These are phyloP conservation scores for Balansia obtecta DNA, from an alignment of 2,329 filamentous ascomycete species.

Conservation along the genomic window DNA sequence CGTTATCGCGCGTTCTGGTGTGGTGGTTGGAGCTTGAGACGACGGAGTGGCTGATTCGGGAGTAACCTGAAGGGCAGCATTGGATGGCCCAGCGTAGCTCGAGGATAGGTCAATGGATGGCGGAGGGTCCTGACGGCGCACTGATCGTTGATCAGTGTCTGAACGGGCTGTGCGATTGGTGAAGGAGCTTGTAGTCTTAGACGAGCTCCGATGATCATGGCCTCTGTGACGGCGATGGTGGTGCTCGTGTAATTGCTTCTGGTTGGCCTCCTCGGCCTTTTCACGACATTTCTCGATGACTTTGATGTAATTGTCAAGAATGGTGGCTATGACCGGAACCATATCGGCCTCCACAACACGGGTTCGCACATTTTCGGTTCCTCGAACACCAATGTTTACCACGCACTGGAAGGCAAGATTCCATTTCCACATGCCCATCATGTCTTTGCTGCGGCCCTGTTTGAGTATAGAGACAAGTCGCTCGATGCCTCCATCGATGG, in stretches of 20 bases:
- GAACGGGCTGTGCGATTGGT: slow-evolving; percentile 39
- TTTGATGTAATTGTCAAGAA: slow-evolving; percentile 96
- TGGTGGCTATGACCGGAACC: slow-evolving; percentile 96
- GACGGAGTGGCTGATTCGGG: slow-evolving; percentile 13
- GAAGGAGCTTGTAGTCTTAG: slow-evolving; percentile 38
- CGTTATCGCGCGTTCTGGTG: slow-evolving; percentile 9
- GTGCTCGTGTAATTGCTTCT: slow-evolving; percentile 48
- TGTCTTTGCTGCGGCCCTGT: slow-evolving; percentile 88
- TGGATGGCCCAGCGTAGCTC: slow-evolving; percentile 26
- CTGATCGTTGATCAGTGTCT: slow-evolving; percentile 47
- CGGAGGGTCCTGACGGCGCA: slow-evolving; percentile 69
- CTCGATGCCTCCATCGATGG: slow-evolving; percentile 97
- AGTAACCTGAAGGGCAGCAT: slow-evolving; percentile 14
- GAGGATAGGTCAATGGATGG: slow-evolving; percentile 49
- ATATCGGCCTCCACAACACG: slow-evolving; percentile 97
- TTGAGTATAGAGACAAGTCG: slow-evolving; percentile 94
- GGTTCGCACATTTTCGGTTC: slow-evolving; percentile 86
- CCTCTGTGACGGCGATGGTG: slow-evolving; percentile 35
- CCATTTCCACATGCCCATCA: slow-evolving; percentile 99
- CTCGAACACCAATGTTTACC: slow-evolving; percentile 94
- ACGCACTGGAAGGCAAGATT: slow-evolving; percentile 98
- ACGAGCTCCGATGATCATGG: slow-evolving; percentile 34
- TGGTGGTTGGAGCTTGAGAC: slow-evolving; percentile 7
- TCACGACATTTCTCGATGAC: slow-evolving; percentile 87
- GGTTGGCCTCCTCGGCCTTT: slow-evolving; percentile 71